These are phyloP conservation scores for Fusarium secorum DNA, from an alignment of 2,329 filamentous ascomycete species.

Conservation along the genomic window DNA sequence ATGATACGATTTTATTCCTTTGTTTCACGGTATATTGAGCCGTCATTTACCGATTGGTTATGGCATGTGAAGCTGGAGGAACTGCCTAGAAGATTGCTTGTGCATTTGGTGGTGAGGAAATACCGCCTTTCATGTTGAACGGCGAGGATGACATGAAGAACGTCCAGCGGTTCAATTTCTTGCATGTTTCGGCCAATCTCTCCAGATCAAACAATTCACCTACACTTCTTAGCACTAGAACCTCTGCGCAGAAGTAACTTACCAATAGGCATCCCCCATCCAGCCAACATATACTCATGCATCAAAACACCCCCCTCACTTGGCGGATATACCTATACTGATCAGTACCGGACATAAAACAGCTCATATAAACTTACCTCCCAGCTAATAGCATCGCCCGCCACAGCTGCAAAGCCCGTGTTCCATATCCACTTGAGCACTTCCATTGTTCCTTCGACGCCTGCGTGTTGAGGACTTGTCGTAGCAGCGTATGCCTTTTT, in stretches of 20 bases:
- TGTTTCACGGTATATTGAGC: neutral
- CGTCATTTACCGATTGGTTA: neutral
- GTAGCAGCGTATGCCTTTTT: slow-evolving; percentile 49
- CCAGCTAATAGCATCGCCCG: slow-evolving; percentile 62
- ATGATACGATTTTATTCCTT: neutral
- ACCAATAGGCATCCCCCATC: slow-evolving; percentile 55
- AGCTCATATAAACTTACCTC: slow-evolving; percentile 51
- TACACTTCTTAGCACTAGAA: slow-evolving; percentile 12
- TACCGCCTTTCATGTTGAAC: slow-evolving; percentile 46
- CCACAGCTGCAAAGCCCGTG: slow-evolving; percentile 63
- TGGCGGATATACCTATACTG: slow-evolving; percentile 36
- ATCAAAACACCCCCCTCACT: slow-evolving; percentile 24
- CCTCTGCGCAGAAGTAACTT: neutral
- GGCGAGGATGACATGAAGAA: slow-evolving; percentile 60
- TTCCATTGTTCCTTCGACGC: slow-evolving; percentile 58
- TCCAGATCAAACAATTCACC: slow-evolving; percentile 50
- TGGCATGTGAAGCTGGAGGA: neutral
- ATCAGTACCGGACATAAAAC: neutral
- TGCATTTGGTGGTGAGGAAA: slow-evolving; percentile 24
- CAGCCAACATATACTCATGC: slow-evolving; percentile 58
- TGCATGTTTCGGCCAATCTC: slow-evolving; percentile 56
- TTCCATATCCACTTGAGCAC: slow-evolving; percentile 67
- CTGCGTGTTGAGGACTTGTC: slow-evolving; percentile 46
- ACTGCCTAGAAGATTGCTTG: slow-evolving; percentile 22
- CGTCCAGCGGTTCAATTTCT: slow-evolving; percentile 55